Base-by-base conservation (phyloP, 73 alveolate genomes). In the Paramecium bursaria region DNA sequence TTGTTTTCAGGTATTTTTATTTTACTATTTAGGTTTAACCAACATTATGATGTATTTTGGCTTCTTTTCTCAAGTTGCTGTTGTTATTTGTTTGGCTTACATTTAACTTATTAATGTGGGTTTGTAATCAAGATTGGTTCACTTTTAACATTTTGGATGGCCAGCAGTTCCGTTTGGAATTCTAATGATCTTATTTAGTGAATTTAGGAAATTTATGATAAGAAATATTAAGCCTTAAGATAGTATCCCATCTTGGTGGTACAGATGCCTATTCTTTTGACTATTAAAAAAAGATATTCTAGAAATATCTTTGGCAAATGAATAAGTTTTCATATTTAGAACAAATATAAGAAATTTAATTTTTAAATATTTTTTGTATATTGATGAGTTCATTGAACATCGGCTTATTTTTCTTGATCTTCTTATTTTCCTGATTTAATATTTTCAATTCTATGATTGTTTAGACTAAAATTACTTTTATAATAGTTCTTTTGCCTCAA, bases 221-320 rank as follows among this genome's bases (percentile, higher is more conserved):
- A 61, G 80, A 17, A 61, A 29, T 31, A 46, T 61, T 35, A 30
- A 61, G 39, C 33, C 49, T 0, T 13, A 61, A 15, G 49, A 21
- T 2, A 22, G 55, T 27, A 17, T 33, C 0, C 80, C 80, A 13
- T 33, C 55, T 33, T 61, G 80, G 80, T 61, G 80, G 80, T 51
- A 27, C 4, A 61, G 80, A 33, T n/a, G n/a, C n/a, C n/a, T n/a
- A n/a, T n/a, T n/a, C n/a, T n/a, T n/a, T n/a, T n/a, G n/a, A n/a
- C n/a, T n/a, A n/a, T n/a, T n/a, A n/a, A n/a, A n/a, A n/a, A n/a
- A n/a, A n/a, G n/a, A n/a, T n/a, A n/a, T n/a, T n/a, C n/a, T n/a
- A n/a, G n/a, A n/a, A n/a, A n/a, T n/a, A n/a, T n/a, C n/a, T n/a
- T n/a, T n/a, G n/a, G n/a, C n/a, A n/a, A n/a, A n/a, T n/a, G n/a